Evolutionary conservation across 2,329 filamentous ascomycete genomes (phyloP).

Genomic region (Nemania diffusa): DNA sequence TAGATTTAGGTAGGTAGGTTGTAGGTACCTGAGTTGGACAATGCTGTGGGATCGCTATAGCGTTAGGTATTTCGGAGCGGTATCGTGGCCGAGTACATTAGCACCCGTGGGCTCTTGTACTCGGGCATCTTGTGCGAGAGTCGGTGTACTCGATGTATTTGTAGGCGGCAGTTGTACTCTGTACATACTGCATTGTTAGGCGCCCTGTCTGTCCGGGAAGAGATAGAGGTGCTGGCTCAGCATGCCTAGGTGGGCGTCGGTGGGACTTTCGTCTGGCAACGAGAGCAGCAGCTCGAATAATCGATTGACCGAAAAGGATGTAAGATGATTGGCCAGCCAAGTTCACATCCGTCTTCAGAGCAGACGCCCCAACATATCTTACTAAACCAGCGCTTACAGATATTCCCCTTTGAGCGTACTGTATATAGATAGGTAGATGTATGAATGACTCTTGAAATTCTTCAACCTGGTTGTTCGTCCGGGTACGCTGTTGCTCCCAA

Average conservation of each 20-base stretch:
- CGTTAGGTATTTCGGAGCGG: background rate
- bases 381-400: background rate
- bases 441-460: background rate
- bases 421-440: background rate
- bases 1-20: background rate
- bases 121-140: background rate
- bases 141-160: background rate
- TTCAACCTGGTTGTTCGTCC: background rate
- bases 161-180: background rate
- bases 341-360: slow-evolving; percentile 3
- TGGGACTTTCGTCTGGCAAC: background rate
- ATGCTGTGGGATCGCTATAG: background rate
- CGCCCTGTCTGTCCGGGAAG: too few species aligned
- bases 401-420: background rate
- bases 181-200: too few species aligned
- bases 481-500: background rate
- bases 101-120: background rate
- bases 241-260: too few species aligned
- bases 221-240: too few species aligned
- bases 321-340: slow-evolving; percentile 45
- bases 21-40: too few species aligned
- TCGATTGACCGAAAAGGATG: slow-evolving; percentile 31
- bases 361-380: background rate
- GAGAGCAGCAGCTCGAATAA: background rate
- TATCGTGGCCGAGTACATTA: background rate